phyloP scores from a whole-genome alignment of 1,284 basidiomycete genomes.

The Kwoniella shivajii region DNA sequence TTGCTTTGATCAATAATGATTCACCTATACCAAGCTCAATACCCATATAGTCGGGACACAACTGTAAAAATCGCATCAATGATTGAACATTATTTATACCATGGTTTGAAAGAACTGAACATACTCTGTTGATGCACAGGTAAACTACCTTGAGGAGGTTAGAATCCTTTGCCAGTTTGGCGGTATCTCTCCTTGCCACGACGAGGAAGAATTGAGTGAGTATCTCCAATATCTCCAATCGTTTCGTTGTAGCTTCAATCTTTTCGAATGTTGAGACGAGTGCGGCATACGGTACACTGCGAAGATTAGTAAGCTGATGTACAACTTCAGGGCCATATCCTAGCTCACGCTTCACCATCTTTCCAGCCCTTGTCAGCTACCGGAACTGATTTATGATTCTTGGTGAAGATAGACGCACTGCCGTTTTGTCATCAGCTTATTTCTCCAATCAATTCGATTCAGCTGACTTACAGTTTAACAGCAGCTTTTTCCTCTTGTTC shows the following conservation, averaged over 20 bases:
- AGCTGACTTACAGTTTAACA: conserved; percentile 63
- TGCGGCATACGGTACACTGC: conserved; percentile 89
- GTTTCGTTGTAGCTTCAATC: conserved; percentile 95
- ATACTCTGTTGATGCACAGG: conserved; percentile 92
- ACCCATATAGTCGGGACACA: conserved; percentile 94
- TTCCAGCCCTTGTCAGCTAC: conserved; percentile 86
- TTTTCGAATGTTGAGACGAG: conserved; percentile 83
- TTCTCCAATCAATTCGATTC: neutral
- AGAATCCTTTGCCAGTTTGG: conserved; percentile 52
- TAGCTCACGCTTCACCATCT: conserved; percentile 74
- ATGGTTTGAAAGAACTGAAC: no score
- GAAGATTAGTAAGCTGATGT: conserved; percentile 4
- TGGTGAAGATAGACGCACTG: conserved; percentile 64
- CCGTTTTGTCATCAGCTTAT: conserved; percentile 5
- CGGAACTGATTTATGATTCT: conserved; percentile 63
- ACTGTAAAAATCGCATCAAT: conserved; percentile 54
- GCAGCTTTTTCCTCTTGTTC: conserved; percentile 64
- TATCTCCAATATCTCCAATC: conserved; percentile 86
- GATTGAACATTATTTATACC: neutral
- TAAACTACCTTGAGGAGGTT: conserved; percentile 90
- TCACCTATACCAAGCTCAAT: conserved; percentile 97
- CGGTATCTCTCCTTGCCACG: conserved; percentile 69
- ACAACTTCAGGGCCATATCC: neutral
- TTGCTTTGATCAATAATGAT: conserved; percentile 90
- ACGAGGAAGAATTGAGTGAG: conserved; percentile 86